Conservation (phyloP, 1,139 yeast genomes). For the Sugiyamaella novakii region DNA sequence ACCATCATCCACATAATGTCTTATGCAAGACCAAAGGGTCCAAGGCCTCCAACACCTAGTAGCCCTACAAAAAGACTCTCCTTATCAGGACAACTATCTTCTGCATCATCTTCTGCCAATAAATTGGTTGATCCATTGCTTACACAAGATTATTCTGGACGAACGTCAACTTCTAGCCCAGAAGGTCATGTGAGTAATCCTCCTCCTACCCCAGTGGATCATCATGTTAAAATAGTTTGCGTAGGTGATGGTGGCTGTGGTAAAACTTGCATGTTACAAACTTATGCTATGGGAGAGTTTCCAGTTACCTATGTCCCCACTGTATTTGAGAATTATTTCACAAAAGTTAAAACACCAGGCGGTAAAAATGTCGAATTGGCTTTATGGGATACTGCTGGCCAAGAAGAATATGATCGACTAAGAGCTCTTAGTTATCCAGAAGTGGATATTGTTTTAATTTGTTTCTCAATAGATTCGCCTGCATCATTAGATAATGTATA, state of each 20-base stretch:
- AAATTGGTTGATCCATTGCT: conserved; percentile 26
- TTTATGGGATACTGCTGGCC: conserved; percentile 94
- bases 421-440: conserved; percentile 85
- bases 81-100: conserved; percentile 14
- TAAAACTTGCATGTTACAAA: conserved; percentile 79
- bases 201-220: conserved; percentile 25
- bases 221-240: conserved; percentile 53
- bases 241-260: conserved; percentile 98
- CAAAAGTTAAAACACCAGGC: conserved; percentile 59
- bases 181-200: conserved; percentile 9
- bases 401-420: conserved; percentile 84
- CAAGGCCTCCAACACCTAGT: conserved; percentile 14
- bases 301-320: conserved; percentile 85
- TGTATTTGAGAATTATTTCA: conserved; percentile 81
- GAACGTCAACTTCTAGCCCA: conserved; percentile 12
- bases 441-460: conserved; percentile 70
- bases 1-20: too few species aligned
- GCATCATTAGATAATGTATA: conserved; percentile 70
- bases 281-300: conserved; percentile 78
- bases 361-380: conserved; percentile 68
- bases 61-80: conserved; percentile 23
- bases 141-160: conserved; percentile 24
- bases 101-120: conserved; percentile 1
- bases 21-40: conserved; percentile 16
- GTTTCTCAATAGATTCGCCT: conserved; percentile 69